Evolutionary conservation across 1,284 basidiomycete genomes (phyloP), one percentile per base, ranked within the genome.

Genomic region (Afroboletus lepidellus): DNA sequence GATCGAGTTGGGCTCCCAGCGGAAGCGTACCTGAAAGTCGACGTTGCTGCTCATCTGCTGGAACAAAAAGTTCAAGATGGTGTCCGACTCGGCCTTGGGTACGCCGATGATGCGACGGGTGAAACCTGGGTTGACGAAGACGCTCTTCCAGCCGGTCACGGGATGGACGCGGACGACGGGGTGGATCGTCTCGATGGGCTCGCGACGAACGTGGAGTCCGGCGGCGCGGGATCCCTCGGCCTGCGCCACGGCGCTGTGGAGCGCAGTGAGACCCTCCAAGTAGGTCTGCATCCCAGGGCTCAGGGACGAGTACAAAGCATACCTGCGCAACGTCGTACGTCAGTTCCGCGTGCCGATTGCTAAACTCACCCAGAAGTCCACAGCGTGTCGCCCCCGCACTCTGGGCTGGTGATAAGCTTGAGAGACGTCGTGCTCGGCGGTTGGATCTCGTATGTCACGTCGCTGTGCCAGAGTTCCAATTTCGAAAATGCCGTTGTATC

Each of bases 401-500:
- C 80, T 0, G 85, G 87, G 47, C 77, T 74, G 46, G 84, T 76
- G 70, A 87, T 74, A 56, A 87, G 62, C 62, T 87, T 86, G 50
- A 89, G 73, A 5, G 84, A 86, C n/a, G 85, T 84, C 46, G 79
- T 77, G 64, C 81, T 72, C n/a, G 81, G 89, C 44, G 83, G 88
- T 61, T 89, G 87, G 15, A 83, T 59, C 68, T 93, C 90, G 70
- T 91, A 92, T 2, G 86, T 74, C 55, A 90, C 88, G 66, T 92
- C 90, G 1, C 84, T 83, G 70, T 92, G 90, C 84, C 84, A 92
- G n/a, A 92, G 77, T 60, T 92, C 89, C 18, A 84, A 62, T 67
- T 87, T 85, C n/a, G 85, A 79, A 69, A 87, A 90, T 8, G 86
- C 77, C 45, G 78, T 74, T 5, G 81, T 68, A 63, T 92, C 87